Base-by-base conservation (phyloP, 2,329 filamentous ascomycete species). In the Cladosporium phlei region DNA sequence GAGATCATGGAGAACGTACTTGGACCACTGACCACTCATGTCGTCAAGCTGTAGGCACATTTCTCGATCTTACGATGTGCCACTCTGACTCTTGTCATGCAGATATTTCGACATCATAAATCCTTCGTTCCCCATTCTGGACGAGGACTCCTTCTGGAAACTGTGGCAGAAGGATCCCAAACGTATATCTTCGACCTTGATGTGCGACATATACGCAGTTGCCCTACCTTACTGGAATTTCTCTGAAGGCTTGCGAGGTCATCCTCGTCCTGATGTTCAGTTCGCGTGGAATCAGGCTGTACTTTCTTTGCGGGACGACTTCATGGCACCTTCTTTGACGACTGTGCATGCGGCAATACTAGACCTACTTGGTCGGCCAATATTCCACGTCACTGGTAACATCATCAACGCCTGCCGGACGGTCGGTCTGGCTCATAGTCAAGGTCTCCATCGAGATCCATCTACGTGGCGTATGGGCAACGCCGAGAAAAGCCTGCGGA, bases 391-490 rank as follows among this genome's bases (percentile, higher is more conserved):
- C 3, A 63, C 68, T 9, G 66, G 67, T 2, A 79, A 79, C 55
- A 72, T 76, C 6, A 71, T 76, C 22, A 74, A 74, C 11, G 74
- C 73, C 48, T 75, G 75, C 0, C 72, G 75, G 3, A 75, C 72
- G 16, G 68, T 78, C 9, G 74, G 74, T 4, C 65, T 80, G 17
- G 73, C 76, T 7, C 75, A 79, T 50, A 76, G 74, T 14, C 71
- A 78, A 47, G 76, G 76, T 1, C 61, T 79, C 28, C 77, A 80
- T 51, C 69, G 77, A 21, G 73, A 79, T 53, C 74, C 75, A 10
- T 71, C 69, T 3, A 67, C 69, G 47, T 79, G 76, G 76, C 73
- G 72, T 35, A 66, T 77, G 2, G 70, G 71, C 1, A 66, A 66
- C 2, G 63, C 66, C 25, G 76, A 79, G 51, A 78, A 77, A 52